Evolutionary conservation across 306 rosid genomes (phyloP).

Genomic region (Rosa rugosa): DNA sequence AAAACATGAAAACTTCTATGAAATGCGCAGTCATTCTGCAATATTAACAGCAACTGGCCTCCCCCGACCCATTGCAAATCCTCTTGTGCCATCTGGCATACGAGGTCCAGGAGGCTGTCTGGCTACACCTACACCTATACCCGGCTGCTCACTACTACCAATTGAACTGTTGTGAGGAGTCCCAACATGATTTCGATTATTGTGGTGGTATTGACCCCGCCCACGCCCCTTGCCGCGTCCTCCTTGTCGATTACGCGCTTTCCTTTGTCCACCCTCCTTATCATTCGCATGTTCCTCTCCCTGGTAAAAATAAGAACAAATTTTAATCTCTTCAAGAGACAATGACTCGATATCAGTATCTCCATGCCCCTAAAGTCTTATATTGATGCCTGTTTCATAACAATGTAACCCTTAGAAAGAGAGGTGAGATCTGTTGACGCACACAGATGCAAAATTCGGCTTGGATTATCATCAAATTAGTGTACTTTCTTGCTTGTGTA

Average conservation of each 20-base stretch:
- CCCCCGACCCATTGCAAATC: conserved; percentile 94
- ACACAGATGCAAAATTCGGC: neutral
- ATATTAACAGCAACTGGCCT: conserved; percentile 68
- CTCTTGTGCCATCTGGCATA: conserved; percentile 98
- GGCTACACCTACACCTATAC: conserved; percentile 35
- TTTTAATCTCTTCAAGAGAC: neutral
- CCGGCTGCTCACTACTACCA: conserved; percentile 44
- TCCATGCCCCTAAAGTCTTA: neutral
- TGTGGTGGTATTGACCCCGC: conserved; percentile 65
- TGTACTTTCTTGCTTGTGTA: neutral
- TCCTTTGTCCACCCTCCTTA: conserved; percentile 76
- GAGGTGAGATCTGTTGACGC: neutral
- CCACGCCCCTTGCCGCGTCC: conserved; percentile 86
- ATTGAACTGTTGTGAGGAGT: conserved; percentile 47
- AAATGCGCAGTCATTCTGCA: conserved; percentile 26
- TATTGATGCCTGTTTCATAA: neutral
- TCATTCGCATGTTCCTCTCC: conserved; percentile 82
- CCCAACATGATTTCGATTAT: conserved; percentile 52
- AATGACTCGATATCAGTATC: neutral
- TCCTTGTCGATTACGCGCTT: conserved; percentile 48
- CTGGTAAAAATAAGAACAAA: conserved; percentile 36
- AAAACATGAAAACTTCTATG: neutral
- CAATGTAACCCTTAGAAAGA: neutral
- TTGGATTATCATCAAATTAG: no score
- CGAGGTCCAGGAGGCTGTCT: conserved; percentile 97